A percentile compares a stretch with the other conserved stretches of the same genome.
Evolutionary conservation across 2,329 filamentous ascomycete genomes (phyloP).

Genomic region (Thielaviopsis ethacetica): DNA sequence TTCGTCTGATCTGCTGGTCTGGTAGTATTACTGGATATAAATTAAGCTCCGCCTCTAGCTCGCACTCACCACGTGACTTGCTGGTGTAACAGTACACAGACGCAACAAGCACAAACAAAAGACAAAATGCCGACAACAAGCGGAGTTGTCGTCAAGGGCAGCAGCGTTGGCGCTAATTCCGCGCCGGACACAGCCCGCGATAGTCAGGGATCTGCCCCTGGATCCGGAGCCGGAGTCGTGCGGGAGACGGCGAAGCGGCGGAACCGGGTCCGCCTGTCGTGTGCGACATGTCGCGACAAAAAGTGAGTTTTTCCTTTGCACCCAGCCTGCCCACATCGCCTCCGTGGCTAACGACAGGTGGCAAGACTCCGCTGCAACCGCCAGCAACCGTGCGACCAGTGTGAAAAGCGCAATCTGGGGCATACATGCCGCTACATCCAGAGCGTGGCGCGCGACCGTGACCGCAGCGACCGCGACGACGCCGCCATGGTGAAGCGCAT

Average conservation of each 20-base stretch:
- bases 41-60: no score
- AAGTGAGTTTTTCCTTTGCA: conserved; percentile 15
- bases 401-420: conserved; percentile 18
- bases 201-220: not conserved
- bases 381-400: conserved; percentile 19
- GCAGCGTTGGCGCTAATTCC: not conserved
- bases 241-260: conserved; percentile 16
- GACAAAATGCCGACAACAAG: conserved; percentile 1
- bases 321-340: no score
- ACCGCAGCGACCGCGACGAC: conserved; percentile 15
- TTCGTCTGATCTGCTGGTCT: no score
- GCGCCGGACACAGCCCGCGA: not conserved
- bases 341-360: no score
- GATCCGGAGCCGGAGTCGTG: not conserved
- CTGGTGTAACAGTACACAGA: no score
- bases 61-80: no score
- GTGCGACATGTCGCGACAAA: conserved; percentile 20
- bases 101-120: not conserved
- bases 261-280: conserved; percentile 20
- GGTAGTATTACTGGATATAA: no score
- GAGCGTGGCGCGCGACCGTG: conserved; percentile 14
- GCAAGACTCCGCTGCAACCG: conserved; percentile 21
- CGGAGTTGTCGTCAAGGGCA: not conserved
- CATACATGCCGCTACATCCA: conserved; percentile 17
- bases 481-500: conserved; percentile 1